Base-by-base conservation (phyloP, 2,329 filamentous ascomycete genomes). In the Neonectria punicea region DNA sequence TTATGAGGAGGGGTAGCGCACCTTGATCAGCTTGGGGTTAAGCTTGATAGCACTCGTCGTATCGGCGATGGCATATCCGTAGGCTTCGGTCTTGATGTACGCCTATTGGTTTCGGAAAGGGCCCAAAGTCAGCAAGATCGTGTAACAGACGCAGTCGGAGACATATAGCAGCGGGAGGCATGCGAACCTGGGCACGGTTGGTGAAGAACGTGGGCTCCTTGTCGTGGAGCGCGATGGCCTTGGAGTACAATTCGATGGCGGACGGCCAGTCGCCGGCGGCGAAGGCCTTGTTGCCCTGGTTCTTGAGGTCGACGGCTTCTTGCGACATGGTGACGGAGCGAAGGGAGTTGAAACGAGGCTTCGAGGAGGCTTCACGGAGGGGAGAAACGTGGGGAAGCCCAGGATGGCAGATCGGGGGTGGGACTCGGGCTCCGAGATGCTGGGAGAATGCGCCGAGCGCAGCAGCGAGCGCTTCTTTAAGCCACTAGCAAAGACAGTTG, bases 261-360 rank as follows among this genome's bases (percentile, higher is more conserved):
- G 86, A 83, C 11, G 87, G 88, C 92, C 93, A 99, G 83, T 98
- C 92, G 75, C 97, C 93, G 34, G 89, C 85, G 61, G 90, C 89
- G 81, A 98, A 98, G 58, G 94, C 94, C 76, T 94, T 92, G 82
- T 99, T 99, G 78, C 96, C 96, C 80, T 97, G 88, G 80, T 97
- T 92, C 84, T 99, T 99, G 73, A 97, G 85, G 77, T 91, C 92
- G 72, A 90, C 87, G 57, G 95, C 95, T 79, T 92, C 89, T 78
- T 92, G 72, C 65, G 82, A 74, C 82, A 85, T 85, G 70, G 68
- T 65, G 66, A 67, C 55, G 71, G 55, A 51, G 73, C 55, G 53
- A 28, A 58, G 63, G 61, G 58, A 58, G 59, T 65, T 56, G 36
- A 60, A 51, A 53, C 43, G 53, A 56, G 44, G 50, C 13, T 58